phyloP scores from a whole-genome alignment of 805 yeast genomes.

The Ogataea chonburiensis region DNA sequence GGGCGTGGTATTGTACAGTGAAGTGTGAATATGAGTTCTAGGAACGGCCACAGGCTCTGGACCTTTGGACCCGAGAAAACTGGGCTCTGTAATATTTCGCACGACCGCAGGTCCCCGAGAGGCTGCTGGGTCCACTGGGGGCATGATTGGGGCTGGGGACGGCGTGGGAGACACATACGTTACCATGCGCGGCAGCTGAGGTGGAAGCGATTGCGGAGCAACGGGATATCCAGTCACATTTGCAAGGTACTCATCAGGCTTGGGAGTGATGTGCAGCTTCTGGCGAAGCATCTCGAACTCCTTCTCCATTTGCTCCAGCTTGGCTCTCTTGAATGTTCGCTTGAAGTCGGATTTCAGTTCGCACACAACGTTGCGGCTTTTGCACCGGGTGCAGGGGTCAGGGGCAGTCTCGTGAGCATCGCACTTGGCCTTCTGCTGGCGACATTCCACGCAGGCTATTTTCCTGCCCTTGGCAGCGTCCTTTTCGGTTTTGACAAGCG shows the following conservation, averaged over 20 bases:
- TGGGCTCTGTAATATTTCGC: constrained; percentile 18
- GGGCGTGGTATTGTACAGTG: constrained; percentile 53
- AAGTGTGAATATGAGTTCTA: constrained; percentile 17
- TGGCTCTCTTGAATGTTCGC: constrained; percentile 84
- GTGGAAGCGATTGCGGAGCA: constrained; percentile 7
- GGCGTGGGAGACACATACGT: constrained; percentile 15
- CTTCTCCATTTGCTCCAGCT: constrained; percentile 76
- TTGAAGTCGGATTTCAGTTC: constrained; percentile 77
- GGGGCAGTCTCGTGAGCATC: constrained; percentile 80
- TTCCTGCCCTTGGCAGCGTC: constrained; percentile 38
- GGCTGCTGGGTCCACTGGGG: constrained; percentile 1
- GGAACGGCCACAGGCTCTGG: constrained; percentile 23
- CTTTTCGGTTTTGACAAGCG: constrained; percentile 5
- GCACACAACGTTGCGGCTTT: constrained; percentile 67
- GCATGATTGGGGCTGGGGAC: constrained; percentile 11
- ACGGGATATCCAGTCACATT: constrained; percentile 16
- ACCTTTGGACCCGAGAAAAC: constrained; percentile 17
- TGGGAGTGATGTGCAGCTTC: constrained; percentile 18
- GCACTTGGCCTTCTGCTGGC: constrained; percentile 92
- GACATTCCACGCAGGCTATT: constrained; percentile 92
- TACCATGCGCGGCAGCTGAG: constrained; percentile 5
- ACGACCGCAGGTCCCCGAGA: constrained; percentile 23
- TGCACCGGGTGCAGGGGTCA: constrained; percentile 78
- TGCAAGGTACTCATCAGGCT: constrained; percentile 15
- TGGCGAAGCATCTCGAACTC: constrained; percentile 67